A percentile compares a stretch with the other conserved stretches of the same genome.
Evolutionary conservation across 2,329 filamentous ascomycete species (phyloP).

Genomic region (Alternaria metachromatica): DNA sequence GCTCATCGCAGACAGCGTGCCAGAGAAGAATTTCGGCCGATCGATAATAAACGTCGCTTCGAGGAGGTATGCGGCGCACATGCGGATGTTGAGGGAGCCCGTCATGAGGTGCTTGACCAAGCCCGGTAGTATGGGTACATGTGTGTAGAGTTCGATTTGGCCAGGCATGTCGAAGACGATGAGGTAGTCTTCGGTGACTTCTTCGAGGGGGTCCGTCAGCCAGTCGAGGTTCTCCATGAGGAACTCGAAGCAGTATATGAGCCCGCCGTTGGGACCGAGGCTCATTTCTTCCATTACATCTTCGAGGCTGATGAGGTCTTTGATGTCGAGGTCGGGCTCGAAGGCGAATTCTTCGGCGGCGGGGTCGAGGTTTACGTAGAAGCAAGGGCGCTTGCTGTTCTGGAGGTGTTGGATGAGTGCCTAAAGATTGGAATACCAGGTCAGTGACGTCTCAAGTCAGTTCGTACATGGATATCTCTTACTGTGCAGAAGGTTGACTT

Average conservation of each 20-base stretch:
- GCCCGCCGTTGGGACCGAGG: constrained; percentile 86
- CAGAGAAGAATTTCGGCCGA: constrained; percentile 95
- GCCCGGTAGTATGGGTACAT: constrained; percentile 88
- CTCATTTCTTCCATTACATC: constrained; percentile 97
- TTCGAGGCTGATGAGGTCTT: constrained; percentile 88
- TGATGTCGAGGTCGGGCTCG: constrained; percentile 91
- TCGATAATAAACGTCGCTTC: constrained; percentile 96
- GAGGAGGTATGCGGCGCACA: constrained; percentile 92
- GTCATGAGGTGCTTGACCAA: constrained; percentile 83
- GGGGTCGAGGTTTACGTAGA: constrained; percentile 98
- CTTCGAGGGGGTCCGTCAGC: constrained; percentile 81
- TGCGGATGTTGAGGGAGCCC: constrained; percentile 83
- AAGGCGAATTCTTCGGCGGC: constrained; percentile 93
- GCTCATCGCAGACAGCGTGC: constrained; percentile 94
- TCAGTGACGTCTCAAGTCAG: too few relatives aligned
- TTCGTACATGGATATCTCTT: too few relatives aligned
- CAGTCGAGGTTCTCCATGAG: constrained; percentile 94
- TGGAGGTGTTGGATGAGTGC: constrained; percentile 80
- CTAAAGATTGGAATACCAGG: too few relatives aligned
- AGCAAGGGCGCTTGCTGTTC: constrained; percentile 88
- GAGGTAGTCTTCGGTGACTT: constrained; percentile 90
- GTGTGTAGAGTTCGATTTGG: constrained; percentile 98
- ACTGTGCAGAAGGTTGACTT: constrained; percentile 70
- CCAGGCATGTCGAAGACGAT: constrained; percentile 99
- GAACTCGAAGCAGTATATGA: constrained; percentile 97